phyloP scores from a whole-genome alignment of 495 filamentous ascomycete genomes.

The Hapsidospora chrysogenum region DNA sequence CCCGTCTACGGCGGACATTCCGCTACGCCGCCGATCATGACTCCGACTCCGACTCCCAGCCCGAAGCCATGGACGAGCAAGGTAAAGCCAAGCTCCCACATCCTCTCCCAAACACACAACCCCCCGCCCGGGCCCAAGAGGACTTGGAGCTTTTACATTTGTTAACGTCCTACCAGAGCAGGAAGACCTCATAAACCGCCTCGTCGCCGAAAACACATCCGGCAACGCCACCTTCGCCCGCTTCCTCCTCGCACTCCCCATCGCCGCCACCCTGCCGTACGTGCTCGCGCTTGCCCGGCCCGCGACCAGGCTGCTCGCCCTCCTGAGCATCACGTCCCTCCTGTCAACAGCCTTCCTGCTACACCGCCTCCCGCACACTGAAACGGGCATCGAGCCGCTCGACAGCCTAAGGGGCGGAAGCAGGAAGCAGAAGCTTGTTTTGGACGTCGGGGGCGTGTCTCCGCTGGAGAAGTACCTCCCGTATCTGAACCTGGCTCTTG shows the following conservation, averaged over 20 bases:
- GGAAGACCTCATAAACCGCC: conserved; percentile 44
- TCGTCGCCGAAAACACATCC: conserved; percentile 36
- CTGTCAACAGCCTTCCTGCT: conserved; percentile 37
- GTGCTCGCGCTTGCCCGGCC: conserved; percentile 28
- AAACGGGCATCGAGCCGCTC: conserved; percentile 18
- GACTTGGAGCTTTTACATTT: too few relatives aligned
- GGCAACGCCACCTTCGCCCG: conserved; percentile 42
- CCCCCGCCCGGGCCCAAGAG: neutral
- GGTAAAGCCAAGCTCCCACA: conserved; percentile 16
- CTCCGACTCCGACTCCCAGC: conserved; percentile 19
- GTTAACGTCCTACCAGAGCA: conserved; percentile 50
- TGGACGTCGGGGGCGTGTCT: conserved; percentile 4
- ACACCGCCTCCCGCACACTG: conserved; percentile 18
- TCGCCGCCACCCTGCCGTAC: conserved; percentile 33
- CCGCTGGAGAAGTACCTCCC: conserved; percentile 30
- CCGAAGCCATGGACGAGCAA: conserved; percentile 47
- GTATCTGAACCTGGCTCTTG: conserved; percentile 27
- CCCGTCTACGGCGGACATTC: conserved; percentile 44
- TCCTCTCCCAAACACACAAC: conserved; percentile 1
- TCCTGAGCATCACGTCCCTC: conserved; percentile 44
- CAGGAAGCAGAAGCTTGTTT: neutral
- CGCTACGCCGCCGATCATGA: conserved; percentile 32
- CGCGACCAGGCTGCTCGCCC: conserved; percentile 16
- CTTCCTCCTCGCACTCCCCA: conserved; percentile 40
- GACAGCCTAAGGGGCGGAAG: conserved; percentile 8